phyloP scores from a whole-genome alignment of 768 basidiomycete genomes.

The Lactarius quietus region DNA sequence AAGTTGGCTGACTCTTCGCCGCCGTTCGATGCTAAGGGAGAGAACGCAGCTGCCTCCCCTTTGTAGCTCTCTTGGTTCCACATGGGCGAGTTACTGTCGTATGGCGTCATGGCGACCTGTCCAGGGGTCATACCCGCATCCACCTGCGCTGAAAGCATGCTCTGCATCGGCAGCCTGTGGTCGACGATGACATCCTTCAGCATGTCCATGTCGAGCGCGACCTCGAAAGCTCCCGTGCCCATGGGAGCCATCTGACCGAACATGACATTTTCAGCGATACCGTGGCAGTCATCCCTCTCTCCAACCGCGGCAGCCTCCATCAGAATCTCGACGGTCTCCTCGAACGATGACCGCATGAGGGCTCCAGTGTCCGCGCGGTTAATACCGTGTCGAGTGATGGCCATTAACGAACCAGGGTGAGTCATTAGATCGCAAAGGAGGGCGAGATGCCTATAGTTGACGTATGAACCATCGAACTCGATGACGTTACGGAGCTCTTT shows the following conservation, averaged over 20 bases:
- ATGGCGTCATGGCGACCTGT: slow-evolving; percentile 94
- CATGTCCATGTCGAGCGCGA: slow-evolving; percentile 96
- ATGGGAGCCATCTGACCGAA: slow-evolving; percentile 99
- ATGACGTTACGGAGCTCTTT: slow-evolving; percentile 93
- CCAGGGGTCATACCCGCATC: slow-evolving; percentile 91
- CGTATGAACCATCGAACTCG: slow-evolving; percentile 99
- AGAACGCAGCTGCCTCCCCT: slow-evolving; percentile 88
- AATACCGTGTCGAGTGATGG: slow-evolving; percentile 98
- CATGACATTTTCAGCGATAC: slow-evolving; percentile 98
- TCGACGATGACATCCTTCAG: slow-evolving; percentile 98
- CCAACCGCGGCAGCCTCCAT: slow-evolving; percentile 99
- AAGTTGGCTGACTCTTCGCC: slow-evolving; percentile 81
- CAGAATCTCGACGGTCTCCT: slow-evolving; percentile 98
- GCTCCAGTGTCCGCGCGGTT: slow-evolving; percentile 99
- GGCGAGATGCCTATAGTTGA: slow-evolving; percentile 96
- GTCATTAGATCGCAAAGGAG: slow-evolving; percentile 99
- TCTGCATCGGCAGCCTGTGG: slow-evolving; percentile 84
- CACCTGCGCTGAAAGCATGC: slow-evolving; percentile 69
- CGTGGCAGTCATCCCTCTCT: slow-evolving; percentile 97
- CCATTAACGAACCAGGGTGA: slow-evolving; percentile 90
- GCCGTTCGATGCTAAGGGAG: slow-evolving; percentile 79
- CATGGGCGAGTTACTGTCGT: slow-evolving; percentile 86
- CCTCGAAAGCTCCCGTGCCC: slow-evolving; percentile 96
- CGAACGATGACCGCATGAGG: slow-evolving; percentile 97
- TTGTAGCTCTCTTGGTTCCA: slow-evolving; percentile 74